Percentiles rank a stretch among this genome's conserved stretches.
Evolutionary conservation across 2,329 filamentous ascomycete species (phyloP).

Genomic region (Emydomyces testavorans): DNA sequence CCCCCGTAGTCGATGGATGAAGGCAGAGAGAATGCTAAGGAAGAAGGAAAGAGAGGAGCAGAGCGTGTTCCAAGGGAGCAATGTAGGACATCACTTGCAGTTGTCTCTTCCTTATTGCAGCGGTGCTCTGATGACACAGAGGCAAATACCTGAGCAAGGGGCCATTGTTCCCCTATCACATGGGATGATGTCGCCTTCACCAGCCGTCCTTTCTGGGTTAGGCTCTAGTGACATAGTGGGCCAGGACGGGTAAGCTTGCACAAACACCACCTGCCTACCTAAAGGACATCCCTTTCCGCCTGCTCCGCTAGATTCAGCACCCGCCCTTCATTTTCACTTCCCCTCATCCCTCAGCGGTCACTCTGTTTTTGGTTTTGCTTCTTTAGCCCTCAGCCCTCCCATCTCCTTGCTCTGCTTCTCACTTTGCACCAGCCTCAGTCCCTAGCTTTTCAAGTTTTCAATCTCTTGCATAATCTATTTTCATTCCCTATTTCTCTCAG

Average conservation of each 20-base stretch:
- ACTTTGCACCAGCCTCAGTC: background rate
- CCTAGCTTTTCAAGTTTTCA: background rate
- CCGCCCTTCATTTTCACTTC: background rate
- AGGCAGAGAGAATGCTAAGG: background rate
- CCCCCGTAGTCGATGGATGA: background rate
- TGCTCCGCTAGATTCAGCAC: background rate
- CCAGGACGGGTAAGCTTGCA: slow-evolving; percentile 5
- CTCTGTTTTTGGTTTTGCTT: background rate
- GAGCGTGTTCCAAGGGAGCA: background rate
- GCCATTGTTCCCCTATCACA: background rate
- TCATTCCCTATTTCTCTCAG: background rate
- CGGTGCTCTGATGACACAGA: background rate
- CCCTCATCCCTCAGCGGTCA: no score
- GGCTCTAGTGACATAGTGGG: background rate
- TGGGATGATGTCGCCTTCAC: background rate
- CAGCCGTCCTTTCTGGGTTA: background rate
- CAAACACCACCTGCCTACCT: background rate
- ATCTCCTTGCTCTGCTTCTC: background rate
- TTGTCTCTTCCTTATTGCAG: background rate
- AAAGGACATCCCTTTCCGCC: background rate
- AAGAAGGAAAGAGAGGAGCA: background rate
- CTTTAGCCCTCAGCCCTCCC: background rate
- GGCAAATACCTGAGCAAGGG: background rate
- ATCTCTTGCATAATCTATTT: background rate
- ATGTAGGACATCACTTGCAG: background rate